phyloP scores from a whole-genome alignment of 208 protist species.

The Jaenimonas drosophilae region DNA sequence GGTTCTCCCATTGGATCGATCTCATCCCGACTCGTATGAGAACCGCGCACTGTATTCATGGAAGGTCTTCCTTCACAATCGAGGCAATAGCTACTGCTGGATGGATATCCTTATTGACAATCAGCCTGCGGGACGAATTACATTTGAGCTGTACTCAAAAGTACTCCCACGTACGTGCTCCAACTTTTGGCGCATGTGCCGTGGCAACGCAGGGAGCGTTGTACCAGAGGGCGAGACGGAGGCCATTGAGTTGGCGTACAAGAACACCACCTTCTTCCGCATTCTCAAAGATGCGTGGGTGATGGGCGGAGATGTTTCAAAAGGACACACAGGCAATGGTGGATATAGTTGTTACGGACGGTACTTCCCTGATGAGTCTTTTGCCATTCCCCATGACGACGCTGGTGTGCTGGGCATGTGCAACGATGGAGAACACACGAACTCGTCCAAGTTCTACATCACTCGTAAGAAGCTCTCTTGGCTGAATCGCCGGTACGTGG shows the following conservation, averaged over 20 bases:
- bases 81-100: constrained; percentile 76
- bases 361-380: constrained; percentile 93
- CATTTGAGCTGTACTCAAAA: constrained; percentile 80
- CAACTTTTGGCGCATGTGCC: constrained; percentile 90
- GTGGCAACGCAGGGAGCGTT: constrained; percentile 36
- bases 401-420: constrained; percentile 83
- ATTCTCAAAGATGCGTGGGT: constrained; percentile 90
- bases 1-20: constrained; percentile 12
- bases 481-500: constrained; percentile 93
- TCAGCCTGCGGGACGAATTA: constrained; percentile 34
- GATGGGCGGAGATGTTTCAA: constrained; percentile 90
- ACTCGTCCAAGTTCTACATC: constrained; percentile 86
- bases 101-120: constrained; percentile 45
- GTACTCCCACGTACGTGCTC: constrained; percentile 81
- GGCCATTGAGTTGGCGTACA: constrained; percentile 67
- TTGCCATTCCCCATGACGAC: constrained; percentile 75
- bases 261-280: constrained; percentile 89
- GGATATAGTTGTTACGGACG: constrained; percentile 89
- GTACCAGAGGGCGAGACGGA: constrained; percentile 10
- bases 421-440: constrained; percentile 83
- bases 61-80: constrained; percentile 39
- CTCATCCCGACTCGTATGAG: constrained; percentile 41
- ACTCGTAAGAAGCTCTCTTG: constrained; percentile 65
- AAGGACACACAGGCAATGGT: constrained; percentile 74
- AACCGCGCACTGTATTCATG: constrained; percentile 34